Percentiles rank a stretch among this genome's conserved stretches.
phyloP scores from a whole-genome alignment of 139 green algal genomes.

The Chlamydomonas asymmetrica region DNA sequence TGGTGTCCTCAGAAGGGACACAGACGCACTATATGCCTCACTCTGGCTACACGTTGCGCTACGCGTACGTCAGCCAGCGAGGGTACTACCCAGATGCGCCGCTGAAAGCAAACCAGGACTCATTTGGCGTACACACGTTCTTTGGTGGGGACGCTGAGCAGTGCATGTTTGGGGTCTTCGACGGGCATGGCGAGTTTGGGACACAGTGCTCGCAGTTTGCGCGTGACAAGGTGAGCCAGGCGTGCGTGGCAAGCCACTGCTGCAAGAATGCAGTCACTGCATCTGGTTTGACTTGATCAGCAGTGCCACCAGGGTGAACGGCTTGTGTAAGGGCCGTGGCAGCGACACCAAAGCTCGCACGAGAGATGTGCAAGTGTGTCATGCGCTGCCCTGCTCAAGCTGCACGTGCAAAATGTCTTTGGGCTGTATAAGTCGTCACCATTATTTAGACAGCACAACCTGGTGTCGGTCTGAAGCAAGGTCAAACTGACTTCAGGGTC shows the following conservation, averaged over 20 bases:
- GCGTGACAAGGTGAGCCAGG: slow-evolving; percentile 65
- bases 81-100: slow-evolving; percentile 90
- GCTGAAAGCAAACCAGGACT: slow-evolving; percentile 92
- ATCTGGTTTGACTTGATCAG: too few species aligned
- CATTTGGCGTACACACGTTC: slow-evolving; percentile 58
- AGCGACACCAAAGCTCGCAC: too few species aligned
- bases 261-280: too few species aligned
- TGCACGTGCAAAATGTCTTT: too few species aligned
- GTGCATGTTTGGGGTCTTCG: slow-evolving; percentile 83
- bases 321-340: too few species aligned
- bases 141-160: slow-evolving; percentile 74
- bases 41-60: slow-evolving; percentile 60
- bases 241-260: background rate
- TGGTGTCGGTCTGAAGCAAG: too few species aligned
- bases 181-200: slow-evolving; percentile 82
- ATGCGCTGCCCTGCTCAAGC: too few species aligned
- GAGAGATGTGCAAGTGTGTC: too few species aligned
- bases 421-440: too few species aligned
- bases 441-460: too few species aligned
- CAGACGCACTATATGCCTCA: slow-evolving; percentile 52
- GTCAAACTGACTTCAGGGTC: too few species aligned
- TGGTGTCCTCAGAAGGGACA: slow-evolving; percentile 48
- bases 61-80: slow-evolving; percentile 80
- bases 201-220: slow-evolving; percentile 77
- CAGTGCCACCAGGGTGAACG: too few species aligned